Conservation (phyloP, 2,329 filamentous ascomycete genomes). For the Botryosphaeria dothidea region DNA sequence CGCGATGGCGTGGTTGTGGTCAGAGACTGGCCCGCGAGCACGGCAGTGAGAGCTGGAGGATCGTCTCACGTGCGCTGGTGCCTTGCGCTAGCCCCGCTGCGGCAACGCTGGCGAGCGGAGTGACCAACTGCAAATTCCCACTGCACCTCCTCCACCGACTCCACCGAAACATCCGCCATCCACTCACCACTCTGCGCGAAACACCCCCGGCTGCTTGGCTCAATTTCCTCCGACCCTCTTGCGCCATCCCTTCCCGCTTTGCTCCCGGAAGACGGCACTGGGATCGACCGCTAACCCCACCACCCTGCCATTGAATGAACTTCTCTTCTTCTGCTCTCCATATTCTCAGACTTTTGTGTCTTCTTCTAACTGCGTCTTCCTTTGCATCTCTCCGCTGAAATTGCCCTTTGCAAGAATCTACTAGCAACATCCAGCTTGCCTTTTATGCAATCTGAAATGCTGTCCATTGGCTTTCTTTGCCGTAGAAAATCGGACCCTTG, state of each 20-base stretch:
- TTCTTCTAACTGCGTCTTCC: no score
- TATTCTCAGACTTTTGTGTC: no score
- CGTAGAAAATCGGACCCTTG: no score
- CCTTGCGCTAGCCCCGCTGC: not conserved
- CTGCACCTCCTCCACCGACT: not conserved
- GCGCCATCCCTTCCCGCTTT: not conserved
- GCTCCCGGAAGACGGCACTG: not conserved
- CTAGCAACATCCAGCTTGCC: no score
- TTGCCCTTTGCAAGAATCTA: no score
- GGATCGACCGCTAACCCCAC: not conserved
- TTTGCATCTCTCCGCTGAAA: no score
- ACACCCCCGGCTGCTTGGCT: not conserved
- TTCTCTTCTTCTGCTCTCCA: no score
- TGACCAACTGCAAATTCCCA: not conserved
- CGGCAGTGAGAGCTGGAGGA: not conserved
- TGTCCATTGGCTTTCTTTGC: no score
- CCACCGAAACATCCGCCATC: not conserved
- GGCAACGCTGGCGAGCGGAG: not conserved
- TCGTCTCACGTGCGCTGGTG: not conserved
- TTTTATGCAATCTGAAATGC: no score
- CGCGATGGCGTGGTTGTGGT: slow-evolving; percentile 4
- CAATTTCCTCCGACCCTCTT: not conserved
- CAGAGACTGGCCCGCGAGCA: not conserved
- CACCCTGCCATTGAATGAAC: not conserved
- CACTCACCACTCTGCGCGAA: not conserved